Conservation (phyloP, 2,329 filamentous ascomycete genomes). For the Fusarium burgessii region DNA sequence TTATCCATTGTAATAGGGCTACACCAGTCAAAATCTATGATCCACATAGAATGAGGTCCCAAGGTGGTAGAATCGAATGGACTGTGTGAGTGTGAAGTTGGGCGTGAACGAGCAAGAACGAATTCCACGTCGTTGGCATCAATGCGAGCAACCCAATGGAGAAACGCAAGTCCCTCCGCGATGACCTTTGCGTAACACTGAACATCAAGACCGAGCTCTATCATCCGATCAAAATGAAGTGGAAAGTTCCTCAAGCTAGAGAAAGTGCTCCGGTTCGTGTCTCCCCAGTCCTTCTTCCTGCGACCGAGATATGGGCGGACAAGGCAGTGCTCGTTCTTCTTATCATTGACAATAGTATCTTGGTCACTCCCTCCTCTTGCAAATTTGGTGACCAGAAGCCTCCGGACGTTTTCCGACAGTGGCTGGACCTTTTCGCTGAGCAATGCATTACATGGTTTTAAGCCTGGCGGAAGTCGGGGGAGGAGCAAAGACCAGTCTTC, state of each 20-base stretch:
- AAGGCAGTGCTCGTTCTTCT: conserved; percentile 60
- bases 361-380: conserved; percentile 10
- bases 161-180: conserved; percentile 61
- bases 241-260: conserved; percentile 63
- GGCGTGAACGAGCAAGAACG: conserved; percentile 56
- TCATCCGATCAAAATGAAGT: conserved; percentile 63
- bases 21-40: conserved; percentile 62
- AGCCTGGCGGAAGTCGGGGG: conserved; percentile 33
- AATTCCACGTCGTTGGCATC: conserved; percentile 69
- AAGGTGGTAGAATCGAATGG: conserved; percentile 29
- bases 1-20: conserved; percentile 51
- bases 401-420: conserved; percentile 19
- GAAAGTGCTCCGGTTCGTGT: neutral
- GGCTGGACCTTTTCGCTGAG: conserved; percentile 49
- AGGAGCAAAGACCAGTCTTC: conserved; percentile 34
- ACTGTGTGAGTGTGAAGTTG: neutral
- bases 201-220: conserved; percentile 53
- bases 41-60: conserved; percentile 55
- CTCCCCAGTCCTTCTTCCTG: conserved; percentile 24
- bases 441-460: conserved; percentile 44
- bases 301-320: conserved; percentile 62
- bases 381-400: conserved; percentile 38
- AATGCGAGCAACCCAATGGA: conserved; percentile 61
- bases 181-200: conserved; percentile 57
- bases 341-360: conserved; percentile 31